These are phyloP conservation scores for Ilex aquifolium DNA, from an alignment of 257 asterid genomes.

Conservation along the genomic window DNA sequence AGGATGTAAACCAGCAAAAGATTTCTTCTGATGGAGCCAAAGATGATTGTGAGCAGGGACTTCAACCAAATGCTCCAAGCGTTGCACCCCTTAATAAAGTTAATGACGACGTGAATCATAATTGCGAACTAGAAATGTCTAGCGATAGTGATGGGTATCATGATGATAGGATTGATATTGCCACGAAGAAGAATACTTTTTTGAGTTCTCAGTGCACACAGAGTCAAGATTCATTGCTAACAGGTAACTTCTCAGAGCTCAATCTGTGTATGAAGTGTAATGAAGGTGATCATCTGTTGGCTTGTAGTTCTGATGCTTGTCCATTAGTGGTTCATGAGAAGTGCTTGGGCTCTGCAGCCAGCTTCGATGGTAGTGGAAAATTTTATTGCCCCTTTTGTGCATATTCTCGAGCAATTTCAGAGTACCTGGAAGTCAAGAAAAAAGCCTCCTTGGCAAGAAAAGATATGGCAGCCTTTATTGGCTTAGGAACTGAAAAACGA, in stretches of 20 bases:
- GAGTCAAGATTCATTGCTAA: constrained; percentile 42
- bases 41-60: not conserved
- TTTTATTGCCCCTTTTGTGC: constrained; percentile 76
- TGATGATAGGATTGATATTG: constrained; percentile 38
- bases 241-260: constrained; percentile 29
- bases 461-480: constrained; percentile 35
- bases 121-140: constrained; percentile 20
- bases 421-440: constrained; percentile 38
- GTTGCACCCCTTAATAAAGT: constrained; percentile 2
- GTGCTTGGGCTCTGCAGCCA: constrained; percentile 50
- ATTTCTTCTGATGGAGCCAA: constrained; percentile 14
- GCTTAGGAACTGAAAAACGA: constrained; percentile 19
- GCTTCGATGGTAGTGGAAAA: constrained; percentile 34
- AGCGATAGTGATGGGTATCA: constrained; percentile 34
- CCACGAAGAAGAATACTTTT: constrained; percentile 36
- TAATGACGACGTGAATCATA: constrained; percentile 16
- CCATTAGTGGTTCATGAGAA: constrained; percentile 43
- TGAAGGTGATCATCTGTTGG: constrained; percentile 36
- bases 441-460: constrained; percentile 44
- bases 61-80: constrained; percentile 15
- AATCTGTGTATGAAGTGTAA: constrained; percentile 50
- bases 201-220: constrained; percentile 41
- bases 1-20: constrained; percentile 5
- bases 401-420: constrained; percentile 54
- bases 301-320: constrained; percentile 49